phyloP scores from a whole-genome alignment of 78 protist species.

The Planoprotostelium fungivorum region DNA sequence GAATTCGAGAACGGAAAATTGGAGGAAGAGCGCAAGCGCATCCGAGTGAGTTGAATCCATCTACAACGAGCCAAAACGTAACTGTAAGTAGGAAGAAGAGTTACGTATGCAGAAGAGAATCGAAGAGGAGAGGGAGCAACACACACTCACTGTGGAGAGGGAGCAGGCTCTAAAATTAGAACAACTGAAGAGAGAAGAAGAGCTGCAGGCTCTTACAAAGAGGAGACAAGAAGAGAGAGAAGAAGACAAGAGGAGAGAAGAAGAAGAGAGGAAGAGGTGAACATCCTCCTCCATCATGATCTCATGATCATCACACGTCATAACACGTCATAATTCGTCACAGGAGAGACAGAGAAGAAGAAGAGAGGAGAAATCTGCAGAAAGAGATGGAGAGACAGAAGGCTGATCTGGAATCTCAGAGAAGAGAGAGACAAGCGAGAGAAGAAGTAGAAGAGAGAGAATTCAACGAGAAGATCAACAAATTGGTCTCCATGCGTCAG shows the following conservation, averaged over 20 bases:
- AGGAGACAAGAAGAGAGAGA: not conserved
- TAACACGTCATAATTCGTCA: not conserved
- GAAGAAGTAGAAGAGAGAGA: not conserved
- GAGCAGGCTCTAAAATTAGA: not conserved
- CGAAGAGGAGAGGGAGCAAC: not conserved
- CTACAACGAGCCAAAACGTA: not conserved
- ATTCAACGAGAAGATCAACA: not conserved
- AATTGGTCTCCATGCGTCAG: not conserved
- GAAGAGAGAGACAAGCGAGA: not conserved
- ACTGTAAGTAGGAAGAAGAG: not conserved
- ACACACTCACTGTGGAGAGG: not conserved
- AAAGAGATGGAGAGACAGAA: not conserved
- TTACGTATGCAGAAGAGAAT: not conserved
- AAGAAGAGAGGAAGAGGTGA: not conserved
- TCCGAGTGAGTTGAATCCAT: not conserved
- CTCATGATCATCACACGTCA: not conserved
- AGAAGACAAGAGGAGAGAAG: not conserved
- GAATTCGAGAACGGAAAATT: not conserved
- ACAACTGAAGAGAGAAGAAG: not conserved
- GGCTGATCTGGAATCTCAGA: not conserved
- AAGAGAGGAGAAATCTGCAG: not conserved
- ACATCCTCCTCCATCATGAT: not conserved
- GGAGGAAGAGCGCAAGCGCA: not conserved
- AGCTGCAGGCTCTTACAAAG: not conserved
- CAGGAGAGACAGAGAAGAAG: not conserved